phyloP scores from a whole-genome alignment of 257 asterid genomes.

The Nicotiana attenuata region DNA sequence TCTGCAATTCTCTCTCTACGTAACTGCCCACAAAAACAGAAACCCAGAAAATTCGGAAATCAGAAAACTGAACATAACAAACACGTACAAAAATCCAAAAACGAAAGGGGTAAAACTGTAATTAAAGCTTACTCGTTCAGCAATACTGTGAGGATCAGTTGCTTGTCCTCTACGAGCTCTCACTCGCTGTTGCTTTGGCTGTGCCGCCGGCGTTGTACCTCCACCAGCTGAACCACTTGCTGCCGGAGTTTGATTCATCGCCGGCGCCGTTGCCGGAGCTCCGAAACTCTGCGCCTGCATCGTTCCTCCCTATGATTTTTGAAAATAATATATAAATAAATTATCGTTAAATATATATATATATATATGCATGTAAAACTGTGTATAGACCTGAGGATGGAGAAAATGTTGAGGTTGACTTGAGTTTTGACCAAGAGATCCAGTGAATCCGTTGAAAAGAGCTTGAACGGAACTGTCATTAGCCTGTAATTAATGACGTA shows the following conservation, averaged over 20 bases:
- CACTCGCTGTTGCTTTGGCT: constrained; percentile 85
- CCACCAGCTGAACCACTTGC: constrained; percentile 67
- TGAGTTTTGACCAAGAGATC: constrained; percentile 64
- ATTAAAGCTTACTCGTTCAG: constrained; percentile 66
- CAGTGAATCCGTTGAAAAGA: constrained; percentile 66
- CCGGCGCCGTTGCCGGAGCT: constrained; percentile 24
- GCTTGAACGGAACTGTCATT: constrained; percentile 63
- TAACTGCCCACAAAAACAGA: constrained; percentile 48
- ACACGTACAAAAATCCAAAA: background rate
- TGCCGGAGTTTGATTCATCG: constrained; percentile 40
- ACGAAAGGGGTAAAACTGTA: constrained; percentile 15
- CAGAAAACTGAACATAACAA: constrained; percentile 3
- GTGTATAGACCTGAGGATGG: constrained; percentile 44
- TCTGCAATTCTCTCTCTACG: constrained; percentile 98
- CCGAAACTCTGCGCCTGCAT: constrained; percentile 44
- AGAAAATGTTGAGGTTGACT: constrained; percentile 57
- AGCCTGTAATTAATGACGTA: constrained; percentile 35
- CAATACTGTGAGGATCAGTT: constrained; percentile 97
- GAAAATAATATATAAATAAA: background rate
- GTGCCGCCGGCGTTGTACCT: constrained; percentile 35
- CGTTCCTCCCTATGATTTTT: constrained; percentile 7
- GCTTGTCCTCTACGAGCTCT: constrained; percentile 99
- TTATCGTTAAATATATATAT: background rate
- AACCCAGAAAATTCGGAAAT: constrained; percentile 21
- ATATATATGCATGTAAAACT: background rate